These are phyloP conservation scores for Acer negundo DNA, from an alignment of 345 rosid species.

Conservation along the genomic window DNA sequence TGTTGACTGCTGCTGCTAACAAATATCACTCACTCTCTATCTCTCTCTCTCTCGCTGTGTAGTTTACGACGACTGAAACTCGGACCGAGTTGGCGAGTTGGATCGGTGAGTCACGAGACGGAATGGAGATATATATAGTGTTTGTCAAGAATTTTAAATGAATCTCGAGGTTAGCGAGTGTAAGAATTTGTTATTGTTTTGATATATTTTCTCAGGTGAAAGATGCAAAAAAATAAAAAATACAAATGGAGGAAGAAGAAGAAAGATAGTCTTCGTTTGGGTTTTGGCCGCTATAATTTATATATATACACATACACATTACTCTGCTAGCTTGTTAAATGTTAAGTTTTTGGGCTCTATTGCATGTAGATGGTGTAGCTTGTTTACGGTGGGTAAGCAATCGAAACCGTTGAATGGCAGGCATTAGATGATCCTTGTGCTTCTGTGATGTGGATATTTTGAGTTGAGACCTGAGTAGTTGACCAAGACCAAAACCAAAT, in stretches of 20 bases:
- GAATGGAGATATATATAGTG: conserved; percentile 16
- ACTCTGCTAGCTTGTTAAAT: neutral
- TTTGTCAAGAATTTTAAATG: neutral
- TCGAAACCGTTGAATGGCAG: neutral
- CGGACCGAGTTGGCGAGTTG: conserved; percentile 36
- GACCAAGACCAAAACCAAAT: neutral
- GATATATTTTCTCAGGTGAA: neutral
- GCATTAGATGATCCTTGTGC: neutral
- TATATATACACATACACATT: neutral
- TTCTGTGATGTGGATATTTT: neutral
- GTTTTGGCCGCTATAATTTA: conserved; percentile 1
- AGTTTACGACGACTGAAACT: conserved; percentile 5
- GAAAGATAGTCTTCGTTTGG: neutral
- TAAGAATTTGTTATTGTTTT: neutral
- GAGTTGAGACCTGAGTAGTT: too few species aligned
- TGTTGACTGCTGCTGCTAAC: neutral
- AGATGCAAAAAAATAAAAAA: neutral
- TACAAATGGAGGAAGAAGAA: neutral
- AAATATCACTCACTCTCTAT: neutral
- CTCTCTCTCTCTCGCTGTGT: neutral
- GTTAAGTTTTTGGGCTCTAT: neutral
- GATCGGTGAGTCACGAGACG: conserved; percentile 38
- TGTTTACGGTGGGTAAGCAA: neutral
- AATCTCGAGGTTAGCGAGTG: neutral
- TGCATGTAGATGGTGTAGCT: neutral